Evolutionary conservation across 1,284 basidiomycete species (phyloP).

Genomic region (Lignosus rhinocerotis): DNA sequence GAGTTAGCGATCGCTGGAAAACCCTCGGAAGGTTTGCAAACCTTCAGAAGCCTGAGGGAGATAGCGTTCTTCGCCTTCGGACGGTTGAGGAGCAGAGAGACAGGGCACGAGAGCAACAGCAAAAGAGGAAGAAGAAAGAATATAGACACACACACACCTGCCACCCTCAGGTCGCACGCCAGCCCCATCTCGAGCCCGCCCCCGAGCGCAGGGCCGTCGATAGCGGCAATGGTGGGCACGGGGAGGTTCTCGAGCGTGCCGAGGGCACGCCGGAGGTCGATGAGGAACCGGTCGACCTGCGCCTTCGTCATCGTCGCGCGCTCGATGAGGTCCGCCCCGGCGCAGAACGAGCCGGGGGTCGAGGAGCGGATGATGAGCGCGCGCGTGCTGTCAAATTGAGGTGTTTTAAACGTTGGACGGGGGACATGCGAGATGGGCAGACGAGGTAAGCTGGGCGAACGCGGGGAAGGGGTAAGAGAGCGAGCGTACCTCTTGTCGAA

Average conservation of each 20-base stretch:
- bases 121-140: too few species aligned
- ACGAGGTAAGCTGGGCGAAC: neutral
- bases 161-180: slow-evolving; percentile 87
- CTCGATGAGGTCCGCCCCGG: slow-evolving; percentile 90
- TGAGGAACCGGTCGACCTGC: slow-evolving; percentile 81
- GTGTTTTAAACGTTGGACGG: neutral
- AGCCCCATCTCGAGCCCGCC: slow-evolving; percentile 88
- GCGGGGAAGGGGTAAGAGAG: neutral
- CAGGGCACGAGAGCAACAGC: neutral
- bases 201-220: slow-evolving; percentile 91
- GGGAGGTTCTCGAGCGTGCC: slow-evolving; percentile 77
- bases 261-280: slow-evolving; percentile 73
- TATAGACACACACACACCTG: slow-evolving; percentile 47
- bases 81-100: slow-evolving; percentile 73
- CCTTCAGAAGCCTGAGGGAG: slow-evolving; percentile 72
- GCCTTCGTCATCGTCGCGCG: slow-evolving; percentile 76
- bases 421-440: neutral
- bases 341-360: slow-evolving; percentile 80
- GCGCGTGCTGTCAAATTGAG: slow-evolving; percentile 55
- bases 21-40: slow-evolving; percentile 27
- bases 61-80: slow-evolving; percentile 91
- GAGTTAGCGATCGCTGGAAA: neutral
- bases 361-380: slow-evolving; percentile 81
- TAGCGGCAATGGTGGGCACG: slow-evolving; percentile 88
- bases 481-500: slow-evolving; percentile 61